phyloP scores from a whole-genome alignment of 768 basidiomycete species.

The Leucocoprinus sp. region DNA sequence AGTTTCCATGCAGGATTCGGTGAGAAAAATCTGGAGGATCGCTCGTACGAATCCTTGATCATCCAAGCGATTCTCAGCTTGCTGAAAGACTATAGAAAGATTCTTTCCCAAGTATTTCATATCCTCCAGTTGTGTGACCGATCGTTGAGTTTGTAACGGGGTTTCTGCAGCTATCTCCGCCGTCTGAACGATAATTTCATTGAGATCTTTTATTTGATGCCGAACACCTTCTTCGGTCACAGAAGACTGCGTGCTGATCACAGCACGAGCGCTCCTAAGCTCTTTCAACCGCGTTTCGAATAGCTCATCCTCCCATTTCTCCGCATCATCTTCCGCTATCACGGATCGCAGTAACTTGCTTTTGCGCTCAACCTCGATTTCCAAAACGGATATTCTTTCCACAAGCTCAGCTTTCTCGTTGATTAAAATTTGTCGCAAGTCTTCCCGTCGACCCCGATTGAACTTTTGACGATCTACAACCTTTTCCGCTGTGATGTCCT shows the following conservation, averaged over 20 bases:
- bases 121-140: neutral
- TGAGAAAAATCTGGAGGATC: constrained; percentile 9
- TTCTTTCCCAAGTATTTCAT: constrained; percentile 8
- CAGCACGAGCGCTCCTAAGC: constrained; percentile 37
- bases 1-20: constrained; percentile 23
- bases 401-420: neutral
- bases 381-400: neutral
- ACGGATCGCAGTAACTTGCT: neutral
- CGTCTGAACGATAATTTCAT: constrained; percentile 39
- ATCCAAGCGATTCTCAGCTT: neutral
- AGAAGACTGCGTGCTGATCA: constrained; percentile 33
- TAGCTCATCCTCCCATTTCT: constrained; percentile 8
- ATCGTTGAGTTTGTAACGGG: neutral
- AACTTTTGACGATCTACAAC: neutral
- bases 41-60: constrained; percentile 4
- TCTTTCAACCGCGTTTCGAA: constrained; percentile 22
- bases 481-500: neutral
- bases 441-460: neutral
- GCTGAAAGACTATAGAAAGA: constrained; percentile 3
- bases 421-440: neutral
- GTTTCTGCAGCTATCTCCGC: constrained; percentile 14
- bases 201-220: constrained; percentile 32
- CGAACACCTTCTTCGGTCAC: constrained; percentile 38
- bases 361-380: neutral
- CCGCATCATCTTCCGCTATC: neutral